These are phyloP conservation scores for Exophiala alcalophila DNA, from an alignment of 2,329 filamentous ascomycete species.

Conservation along the genomic window DNA sequence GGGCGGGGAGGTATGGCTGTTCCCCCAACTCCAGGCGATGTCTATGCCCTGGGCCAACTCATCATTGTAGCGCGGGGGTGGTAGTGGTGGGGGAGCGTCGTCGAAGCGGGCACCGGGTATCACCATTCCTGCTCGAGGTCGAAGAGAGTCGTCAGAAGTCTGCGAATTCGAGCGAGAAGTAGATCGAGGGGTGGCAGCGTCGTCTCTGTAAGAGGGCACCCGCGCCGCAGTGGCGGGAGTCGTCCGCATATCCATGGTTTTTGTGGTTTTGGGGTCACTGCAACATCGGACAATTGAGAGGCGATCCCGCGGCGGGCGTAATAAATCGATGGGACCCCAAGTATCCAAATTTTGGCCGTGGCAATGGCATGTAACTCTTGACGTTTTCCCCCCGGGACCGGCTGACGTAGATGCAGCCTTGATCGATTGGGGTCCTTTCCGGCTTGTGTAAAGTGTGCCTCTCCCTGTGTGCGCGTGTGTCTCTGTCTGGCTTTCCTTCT, in stretches of 20 bases:
- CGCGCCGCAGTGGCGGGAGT: constrained; percentile 19
- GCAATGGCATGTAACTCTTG: constrained; percentile 10
- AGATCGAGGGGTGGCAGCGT: constrained; percentile 21
- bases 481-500: neutral
- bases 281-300: constrained; percentile 22
- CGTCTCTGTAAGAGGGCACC: constrained; percentile 17
- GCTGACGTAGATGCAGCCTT: constrained; percentile 8
- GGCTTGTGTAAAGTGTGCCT: too few relatives aligned
- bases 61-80: constrained; percentile 59
- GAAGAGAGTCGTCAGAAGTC: constrained; percentile 42
- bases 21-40: constrained; percentile 62
- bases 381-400: constrained; percentile 2
- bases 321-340: constrained; percentile 7
- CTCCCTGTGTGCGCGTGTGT: too few relatives aligned
- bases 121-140: constrained; percentile 56
- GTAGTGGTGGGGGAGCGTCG: constrained; percentile 60
- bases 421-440: too few relatives aligned
- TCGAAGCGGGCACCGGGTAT: constrained; percentile 56
- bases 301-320: constrained; percentile 4
- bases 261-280: constrained; percentile 14
- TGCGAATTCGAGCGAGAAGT: constrained; percentile 38
- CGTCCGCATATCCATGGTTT: constrained; percentile 25
- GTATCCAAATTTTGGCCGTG: constrained; percentile 19
- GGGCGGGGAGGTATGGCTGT: constrained; percentile 49
- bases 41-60: constrained; percentile 58